phyloP scores from a whole-genome alignment of 805 yeast species.

The Candida patagonica region DNA sequence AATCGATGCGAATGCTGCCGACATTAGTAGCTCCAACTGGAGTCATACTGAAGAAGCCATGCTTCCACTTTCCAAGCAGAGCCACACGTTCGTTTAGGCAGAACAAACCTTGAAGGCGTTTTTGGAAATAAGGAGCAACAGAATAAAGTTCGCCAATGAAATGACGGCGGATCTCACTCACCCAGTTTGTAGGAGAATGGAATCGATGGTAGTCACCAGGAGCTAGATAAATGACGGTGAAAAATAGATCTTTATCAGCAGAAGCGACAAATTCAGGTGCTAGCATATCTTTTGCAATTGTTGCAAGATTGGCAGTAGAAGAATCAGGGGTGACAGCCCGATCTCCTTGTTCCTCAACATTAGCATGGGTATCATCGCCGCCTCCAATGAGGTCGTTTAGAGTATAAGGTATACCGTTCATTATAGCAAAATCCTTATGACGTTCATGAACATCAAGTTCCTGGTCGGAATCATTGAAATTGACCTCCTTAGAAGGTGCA shows the following conservation, averaged over 20 bases:
- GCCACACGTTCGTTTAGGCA: slow-evolving; percentile 94
- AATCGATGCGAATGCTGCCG: slow-evolving; percentile 85
- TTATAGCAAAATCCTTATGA: slow-evolving; percentile 66
- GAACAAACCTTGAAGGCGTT: slow-evolving; percentile 74
- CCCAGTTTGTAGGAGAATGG: slow-evolving; percentile 97
- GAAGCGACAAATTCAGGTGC: slow-evolving; percentile 22
- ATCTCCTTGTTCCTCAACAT: slow-evolving; percentile 23
- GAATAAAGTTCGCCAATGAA: slow-evolving; percentile 92
- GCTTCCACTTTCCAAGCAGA: slow-evolving; percentile 87
- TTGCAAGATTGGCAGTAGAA: slow-evolving; percentile 28
- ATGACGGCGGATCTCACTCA: slow-evolving; percentile 83
- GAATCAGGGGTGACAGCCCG: slow-evolving; percentile 22
- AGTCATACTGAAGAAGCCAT: slow-evolving; percentile 97
- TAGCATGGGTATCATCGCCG: slow-evolving; percentile 30
- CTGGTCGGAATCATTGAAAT: slow-evolving; percentile 26
- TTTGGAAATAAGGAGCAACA: slow-evolving; percentile 95
- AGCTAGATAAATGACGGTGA: slow-evolving; percentile 87
- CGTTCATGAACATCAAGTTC: slow-evolving; percentile 34
- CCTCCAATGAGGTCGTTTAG: slow-evolving; percentile 61
- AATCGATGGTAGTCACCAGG: slow-evolving; percentile 98
- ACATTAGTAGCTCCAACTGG: slow-evolving; percentile 99
- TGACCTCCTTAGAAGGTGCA: slow-evolving; percentile 26
- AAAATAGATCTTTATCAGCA: slow-evolving; percentile 54
- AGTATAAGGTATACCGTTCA: slow-evolving; percentile 65
- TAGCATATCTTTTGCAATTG: slow-evolving; percentile 17